Evolutionary conservation across 495 filamentous ascomycete genomes (phyloP).

Genomic region (Aspergillus incahuasiensis): DNA sequence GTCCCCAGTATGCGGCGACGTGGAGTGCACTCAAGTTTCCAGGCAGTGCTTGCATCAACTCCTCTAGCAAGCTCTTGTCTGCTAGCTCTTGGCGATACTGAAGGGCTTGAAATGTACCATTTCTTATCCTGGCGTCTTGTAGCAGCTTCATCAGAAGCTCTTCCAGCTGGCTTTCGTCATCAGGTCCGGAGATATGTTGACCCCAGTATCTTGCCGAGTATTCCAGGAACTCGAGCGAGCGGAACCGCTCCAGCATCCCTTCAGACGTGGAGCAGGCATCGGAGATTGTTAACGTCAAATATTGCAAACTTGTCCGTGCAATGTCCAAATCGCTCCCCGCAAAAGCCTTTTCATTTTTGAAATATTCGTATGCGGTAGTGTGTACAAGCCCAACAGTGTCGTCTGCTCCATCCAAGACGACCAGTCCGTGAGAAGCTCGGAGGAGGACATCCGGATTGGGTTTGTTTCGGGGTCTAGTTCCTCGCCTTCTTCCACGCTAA

Average conservation of each 20-base stretch:
- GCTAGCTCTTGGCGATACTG: not conserved
- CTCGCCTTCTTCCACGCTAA: slow-evolving; percentile 11
- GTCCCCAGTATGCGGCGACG: slow-evolving; percentile 9
- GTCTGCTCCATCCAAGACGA: slow-evolving; percentile 15
- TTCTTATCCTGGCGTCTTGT: not conserved
- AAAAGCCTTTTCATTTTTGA: not conserved
- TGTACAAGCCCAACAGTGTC: slow-evolving; percentile 12
- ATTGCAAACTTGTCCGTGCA: not conserved
- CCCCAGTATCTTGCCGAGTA: slow-evolving; percentile 7
- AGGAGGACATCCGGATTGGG: slow-evolving; percentile 10
- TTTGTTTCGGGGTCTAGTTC: slow-evolving; percentile 3
- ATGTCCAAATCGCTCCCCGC: not conserved
- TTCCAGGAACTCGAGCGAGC: not conserved
- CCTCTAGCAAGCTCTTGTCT: not conserved
- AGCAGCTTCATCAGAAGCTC: not conserved
- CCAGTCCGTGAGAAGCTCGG: slow-evolving; percentile 14
- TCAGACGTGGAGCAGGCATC: not conserved
- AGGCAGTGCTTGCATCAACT: not conserved
- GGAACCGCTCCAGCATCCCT: not conserved
- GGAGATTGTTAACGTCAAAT: not conserved
- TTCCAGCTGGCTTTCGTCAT: not conserved
- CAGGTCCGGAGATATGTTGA: not conserved
- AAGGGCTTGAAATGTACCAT: slow-evolving; percentile 2
- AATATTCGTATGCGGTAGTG: slow-evolving; percentile 10
- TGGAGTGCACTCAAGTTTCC: slow-evolving; percentile 1